Conservation (phyloP, 1,284 basidiomycete genomes). For the Leccinum colubrinum region DNA sequence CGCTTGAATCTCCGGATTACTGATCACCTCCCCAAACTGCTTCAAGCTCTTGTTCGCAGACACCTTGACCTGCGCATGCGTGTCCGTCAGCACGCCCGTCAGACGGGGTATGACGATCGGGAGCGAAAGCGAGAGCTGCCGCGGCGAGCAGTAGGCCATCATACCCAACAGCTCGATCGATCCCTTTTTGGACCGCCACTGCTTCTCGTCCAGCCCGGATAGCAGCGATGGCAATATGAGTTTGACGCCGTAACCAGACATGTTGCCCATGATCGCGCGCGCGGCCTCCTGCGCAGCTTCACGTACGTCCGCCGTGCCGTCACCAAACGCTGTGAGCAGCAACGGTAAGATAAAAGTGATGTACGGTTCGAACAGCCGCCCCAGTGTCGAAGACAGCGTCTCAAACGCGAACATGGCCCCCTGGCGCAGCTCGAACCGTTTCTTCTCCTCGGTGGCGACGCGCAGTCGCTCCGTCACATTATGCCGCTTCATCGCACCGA, state of each 20-base stretch:
- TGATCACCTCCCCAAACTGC: conserved; percentile 96
- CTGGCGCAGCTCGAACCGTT: conserved; percentile 83
- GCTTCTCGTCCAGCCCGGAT: conserved; percentile 94
- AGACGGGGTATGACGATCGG: conserved; percentile 96
- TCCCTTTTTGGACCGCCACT: conserved; percentile 98
- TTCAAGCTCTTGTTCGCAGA: conserved; percentile 96
- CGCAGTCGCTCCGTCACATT: conserved; percentile 75
- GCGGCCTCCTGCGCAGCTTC: conserved; percentile 95
- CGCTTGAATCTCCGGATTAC: conserved; percentile 92
- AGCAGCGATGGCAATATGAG: conserved; percentile 90
- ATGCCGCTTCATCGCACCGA: conserved; percentile 84
- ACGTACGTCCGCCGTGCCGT: conserved; percentile 85
- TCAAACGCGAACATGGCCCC: conserved; percentile 97
- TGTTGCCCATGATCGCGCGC: conserved; percentile 91
- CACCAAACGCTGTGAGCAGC: conserved; percentile 91
- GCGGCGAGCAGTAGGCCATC: conserved; percentile 98
- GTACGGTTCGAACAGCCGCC: conserved; percentile 94
- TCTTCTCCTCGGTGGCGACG: conserved; percentile 88
- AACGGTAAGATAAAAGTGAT: conserved; percentile 85
- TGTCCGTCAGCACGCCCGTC: conserved; percentile 94
- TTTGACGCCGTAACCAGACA: conserved; percentile 96
- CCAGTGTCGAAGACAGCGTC: conserved; percentile 83
- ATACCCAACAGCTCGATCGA: conserved; percentile 97
- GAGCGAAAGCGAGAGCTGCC: conserved; percentile 92
- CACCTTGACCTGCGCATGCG: conserved; percentile 93